Percentiles rank a stretch among this genome's conserved stretches.
Evolutionary conservation across 2,329 filamentous ascomycete genomes (phyloP).

Genomic region (Monosporascus sp.): DNA sequence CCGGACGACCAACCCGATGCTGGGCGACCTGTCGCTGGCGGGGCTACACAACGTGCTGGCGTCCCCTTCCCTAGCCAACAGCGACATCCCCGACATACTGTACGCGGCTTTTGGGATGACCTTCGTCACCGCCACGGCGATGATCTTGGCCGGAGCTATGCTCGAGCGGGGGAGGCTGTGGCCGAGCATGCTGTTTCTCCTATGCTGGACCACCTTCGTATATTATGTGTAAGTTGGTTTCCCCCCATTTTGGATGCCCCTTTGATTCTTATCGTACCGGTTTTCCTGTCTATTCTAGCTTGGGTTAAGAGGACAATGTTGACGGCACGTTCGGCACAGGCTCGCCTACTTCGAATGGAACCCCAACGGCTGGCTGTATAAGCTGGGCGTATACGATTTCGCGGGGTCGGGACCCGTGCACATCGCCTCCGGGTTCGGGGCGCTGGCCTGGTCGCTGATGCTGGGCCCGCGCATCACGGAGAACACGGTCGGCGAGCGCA

Average conservation of each 20-base stretch:
- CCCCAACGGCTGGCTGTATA: slow-evolving; percentile 58
- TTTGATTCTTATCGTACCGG: slow-evolving; percentile 2
- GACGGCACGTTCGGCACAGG: slow-evolving; percentile 11
- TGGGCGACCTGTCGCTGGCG: slow-evolving; percentile 29
- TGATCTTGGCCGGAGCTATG: slow-evolving; percentile 35
- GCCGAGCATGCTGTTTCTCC: slow-evolving; percentile 55
- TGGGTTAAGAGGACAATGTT: not conserved
- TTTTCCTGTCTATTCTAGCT: not conserved
- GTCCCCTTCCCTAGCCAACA: slow-evolving; percentile 30
- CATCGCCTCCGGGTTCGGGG: slow-evolving; percentile 57
- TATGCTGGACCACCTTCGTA: slow-evolving; percentile 60
- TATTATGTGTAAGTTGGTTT: slow-evolving; percentile 39
- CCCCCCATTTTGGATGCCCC: not conserved
- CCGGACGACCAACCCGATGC: slow-evolving; percentile 29
- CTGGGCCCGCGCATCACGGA: slow-evolving; percentile 47
- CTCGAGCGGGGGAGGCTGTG: slow-evolving; percentile 30
- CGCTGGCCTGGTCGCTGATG: slow-evolving; percentile 58
- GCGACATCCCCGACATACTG: slow-evolving; percentile 31
- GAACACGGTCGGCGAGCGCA: slow-evolving; percentile 27
- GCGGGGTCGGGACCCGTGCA: slow-evolving; percentile 61
- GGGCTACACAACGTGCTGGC: slow-evolving; percentile 32
- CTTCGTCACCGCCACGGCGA: slow-evolving; percentile 33
- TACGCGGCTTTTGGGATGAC: slow-evolving; percentile 33
- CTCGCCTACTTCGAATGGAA: slow-evolving; percentile 67
- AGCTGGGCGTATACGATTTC: slow-evolving; percentile 55